A percentile compares a stretch with the other conserved stretches of the same genome.
Conservation (phyloP, 768 basidiomycete species). For the Pisolithus sp. region DNA sequence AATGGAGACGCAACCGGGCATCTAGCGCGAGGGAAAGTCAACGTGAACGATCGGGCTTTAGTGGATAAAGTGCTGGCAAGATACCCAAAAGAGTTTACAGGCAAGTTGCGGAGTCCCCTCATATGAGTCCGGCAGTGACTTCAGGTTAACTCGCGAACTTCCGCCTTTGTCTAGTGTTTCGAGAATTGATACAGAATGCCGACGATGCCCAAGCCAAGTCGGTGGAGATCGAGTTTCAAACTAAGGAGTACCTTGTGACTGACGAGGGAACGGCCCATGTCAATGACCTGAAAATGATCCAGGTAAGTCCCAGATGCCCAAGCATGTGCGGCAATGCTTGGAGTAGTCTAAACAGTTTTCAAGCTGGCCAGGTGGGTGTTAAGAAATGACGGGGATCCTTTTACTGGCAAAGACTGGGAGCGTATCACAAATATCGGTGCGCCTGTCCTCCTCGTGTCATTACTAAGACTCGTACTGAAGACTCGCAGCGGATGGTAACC, state of each 20-base stretch:
- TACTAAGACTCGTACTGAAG: neutral
- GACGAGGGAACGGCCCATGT: constrained; percentile 1
- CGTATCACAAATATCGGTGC: constrained; percentile 41
- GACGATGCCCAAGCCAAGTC: constrained; percentile 39
- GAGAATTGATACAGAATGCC: constrained; percentile 54
- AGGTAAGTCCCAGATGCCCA: neutral
- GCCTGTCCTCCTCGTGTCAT: neutral
- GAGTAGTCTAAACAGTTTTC: neutral
- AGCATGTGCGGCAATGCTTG: too few relatives aligned
- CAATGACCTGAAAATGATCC: constrained; percentile 1
- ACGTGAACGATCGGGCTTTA: constrained; percentile 12
- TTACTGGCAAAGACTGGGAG: constrained; percentile 41
- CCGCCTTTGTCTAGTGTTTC: constrained; percentile 29
- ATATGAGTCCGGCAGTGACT: neutral
- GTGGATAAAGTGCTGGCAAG: constrained; percentile 14
- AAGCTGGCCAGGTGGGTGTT: constrained; percentile 36
- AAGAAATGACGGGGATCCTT: constrained; percentile 42
- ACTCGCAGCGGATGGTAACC: constrained; percentile 42
- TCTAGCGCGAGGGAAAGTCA: neutral
- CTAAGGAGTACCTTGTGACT: constrained; percentile 8
- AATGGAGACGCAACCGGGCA: neutral
- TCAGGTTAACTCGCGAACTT: neutral
- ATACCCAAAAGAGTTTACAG: constrained; percentile 14
- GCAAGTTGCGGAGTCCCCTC: neutral
- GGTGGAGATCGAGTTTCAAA: constrained; percentile 34